Evolutionary conservation across 805 yeast species (phyloP), one percentile per base, ranked within the genome.

Genomic region (Tetrapisispora namnaoensis): DNA sequence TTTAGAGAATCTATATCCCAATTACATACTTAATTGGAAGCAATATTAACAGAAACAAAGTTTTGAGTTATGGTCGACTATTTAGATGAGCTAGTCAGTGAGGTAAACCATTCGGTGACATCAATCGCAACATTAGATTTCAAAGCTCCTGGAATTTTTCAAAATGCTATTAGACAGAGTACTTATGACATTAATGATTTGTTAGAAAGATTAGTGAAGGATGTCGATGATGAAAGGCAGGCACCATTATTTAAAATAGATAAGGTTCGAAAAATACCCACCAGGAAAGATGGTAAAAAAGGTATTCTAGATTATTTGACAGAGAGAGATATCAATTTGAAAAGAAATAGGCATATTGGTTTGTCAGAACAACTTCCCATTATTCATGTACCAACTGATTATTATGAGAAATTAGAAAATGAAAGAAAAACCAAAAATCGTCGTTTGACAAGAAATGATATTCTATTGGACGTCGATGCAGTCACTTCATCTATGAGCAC

Each of bases 111-210:
- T 42, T 63, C 74, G 45, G 57, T 70, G 5, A 69, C 68, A n/a
- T 67, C 73, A 1, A 59, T 79, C 10, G 62, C 69, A 24, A 60
- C 68, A 10, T 68, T 75, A 3, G 67, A 76, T 48, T 82, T 82
- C 61, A 63, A 71, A 20, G 70, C 74, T 0, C 78, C 85, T 0
- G 86, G 87, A 0, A 74, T 79, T 4, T 82, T 82, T 61, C 78
- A 83, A 37, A 82, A 82, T 56, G 82, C 88, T 2, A 66, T 81
- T 17, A 70, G 79, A 10, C 65, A 71, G 10, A 45, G 40, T 24
- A 36, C 39, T 35, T 22, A 39, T 39, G 41, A 46, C 27, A 30
- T 46, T 18, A 36, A 22, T 28, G 45, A 24, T 40, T 37, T 46
- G 10, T 21, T 46, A 28, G 48, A 45, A 2, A 66, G 72, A 20